A percentile compares a stretch with the other conserved stretches of the same genome.
These are phyloP conservation scores for Globisporangium barbulae DNA, from an alignment of 352 stramenopile species.

Conservation along the genomic window DNA sequence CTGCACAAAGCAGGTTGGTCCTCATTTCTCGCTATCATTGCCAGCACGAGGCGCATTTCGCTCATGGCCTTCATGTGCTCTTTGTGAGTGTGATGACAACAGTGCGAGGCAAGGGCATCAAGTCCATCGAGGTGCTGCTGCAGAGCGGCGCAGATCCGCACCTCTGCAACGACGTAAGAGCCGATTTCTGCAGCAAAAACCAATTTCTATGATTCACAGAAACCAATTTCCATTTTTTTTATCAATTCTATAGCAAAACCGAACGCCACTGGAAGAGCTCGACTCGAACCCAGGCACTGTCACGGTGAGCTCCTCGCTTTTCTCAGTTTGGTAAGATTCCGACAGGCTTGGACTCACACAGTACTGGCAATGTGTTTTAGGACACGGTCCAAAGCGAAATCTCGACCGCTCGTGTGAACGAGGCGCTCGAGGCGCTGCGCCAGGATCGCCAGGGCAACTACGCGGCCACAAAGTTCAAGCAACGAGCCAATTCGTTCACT, in stretches of 20 bases:
- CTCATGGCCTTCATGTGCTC: background rate
- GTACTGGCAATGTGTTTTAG: background rate
- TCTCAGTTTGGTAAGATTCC: background rate
- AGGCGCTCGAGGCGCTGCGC: conserved; percentile 14
- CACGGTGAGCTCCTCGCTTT: conserved; percentile 23
- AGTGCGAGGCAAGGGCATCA: conserved; percentile 52
- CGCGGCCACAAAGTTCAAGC: background rate
- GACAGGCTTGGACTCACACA: too few relatives aligned
- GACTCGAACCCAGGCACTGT: conserved; percentile 26
- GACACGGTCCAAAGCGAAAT: conserved; percentile 12
- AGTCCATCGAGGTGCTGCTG: conserved; percentile 53
- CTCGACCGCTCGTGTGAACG: conserved; percentile 17
- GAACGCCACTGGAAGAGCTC: conserved; percentile 60
- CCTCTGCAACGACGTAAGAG: conserved; percentile 53
- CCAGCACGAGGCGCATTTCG: background rate
- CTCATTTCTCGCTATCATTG: background rate
- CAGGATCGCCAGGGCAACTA: background rate
- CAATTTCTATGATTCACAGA: background rate
- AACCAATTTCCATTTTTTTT: background rate
- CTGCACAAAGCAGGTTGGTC: conserved; percentile 72
- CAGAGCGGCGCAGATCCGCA: conserved; percentile 54
- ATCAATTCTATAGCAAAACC: conserved; percentile 43
- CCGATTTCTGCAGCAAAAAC: background rate
- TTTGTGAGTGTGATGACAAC: background rate
- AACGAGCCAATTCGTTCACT: background rate